phyloP scores from a whole-genome alignment of 768 basidiomycete genomes.

The Gymnopilus junonius region DNA sequence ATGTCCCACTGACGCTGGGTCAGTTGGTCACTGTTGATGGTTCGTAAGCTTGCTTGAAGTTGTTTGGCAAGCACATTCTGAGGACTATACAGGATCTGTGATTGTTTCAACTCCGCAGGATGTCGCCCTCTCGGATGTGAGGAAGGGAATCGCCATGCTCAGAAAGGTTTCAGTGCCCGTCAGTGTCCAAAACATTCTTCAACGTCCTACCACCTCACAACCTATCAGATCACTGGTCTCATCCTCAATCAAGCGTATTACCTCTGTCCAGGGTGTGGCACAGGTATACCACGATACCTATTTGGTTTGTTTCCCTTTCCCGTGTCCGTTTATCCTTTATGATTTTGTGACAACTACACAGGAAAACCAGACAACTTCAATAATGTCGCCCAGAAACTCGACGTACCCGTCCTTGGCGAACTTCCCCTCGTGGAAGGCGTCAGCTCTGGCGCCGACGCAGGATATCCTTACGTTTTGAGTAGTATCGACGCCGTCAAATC shows the following conservation, averaged over 20 bases:
- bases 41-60: conserved; percentile 15
- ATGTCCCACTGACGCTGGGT: conserved; percentile 88
- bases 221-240: conserved; percentile 76
- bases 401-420: conserved; percentile 73
- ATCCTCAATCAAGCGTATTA: conserved; percentile 90
- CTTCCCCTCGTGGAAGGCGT: conserved; percentile 81
- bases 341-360: too few species aligned
- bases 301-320: conserved; percentile 24
- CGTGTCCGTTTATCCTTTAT: not conserved
- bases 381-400: conserved; percentile 57
- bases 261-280: conserved; percentile 73
- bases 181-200: conserved; percentile 28
- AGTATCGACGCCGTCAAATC: conserved; percentile 7
- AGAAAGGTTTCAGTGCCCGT: conserved; percentile 88
- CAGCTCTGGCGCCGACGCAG: conserved; percentile 72
- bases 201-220: not conserved
- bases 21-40: conserved; percentile 26
- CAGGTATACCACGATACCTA: conserved; percentile 38
- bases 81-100: conserved; percentile 70
- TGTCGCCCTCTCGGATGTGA: conserved; percentile 88
- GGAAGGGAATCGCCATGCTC: conserved; percentile 93
- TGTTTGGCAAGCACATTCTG: not conserved
- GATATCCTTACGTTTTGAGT: conserved; percentile 53
- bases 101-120: conserved; percentile 97
- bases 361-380: conserved; percentile 73